Percentiles rank a stretch among this genome's conserved stretches.
These are phyloP conservation scores for Trichoderma brevicompactum DNA, from an alignment of 2,329 filamentous ascomycete genomes.

Conservation along the genomic window DNA sequence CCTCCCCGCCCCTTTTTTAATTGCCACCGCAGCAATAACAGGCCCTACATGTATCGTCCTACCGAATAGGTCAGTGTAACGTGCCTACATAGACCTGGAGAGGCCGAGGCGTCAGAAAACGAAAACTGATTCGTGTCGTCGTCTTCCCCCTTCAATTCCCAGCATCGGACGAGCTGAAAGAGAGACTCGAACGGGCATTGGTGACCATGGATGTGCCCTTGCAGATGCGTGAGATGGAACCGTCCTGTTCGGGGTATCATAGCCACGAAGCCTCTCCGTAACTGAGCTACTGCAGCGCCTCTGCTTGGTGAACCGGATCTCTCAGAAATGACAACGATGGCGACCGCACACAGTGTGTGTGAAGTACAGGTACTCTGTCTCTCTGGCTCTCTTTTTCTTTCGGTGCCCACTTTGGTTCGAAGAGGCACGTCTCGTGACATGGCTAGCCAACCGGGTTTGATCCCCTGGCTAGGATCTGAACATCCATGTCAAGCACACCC, in stretches of 20 bases:
- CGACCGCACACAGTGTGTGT: neutral
- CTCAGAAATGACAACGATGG: neutral
- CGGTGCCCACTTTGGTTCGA: neutral
- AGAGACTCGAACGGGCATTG: neutral
- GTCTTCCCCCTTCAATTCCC: neutral
- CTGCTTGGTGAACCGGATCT: neutral
- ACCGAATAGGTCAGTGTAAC: neutral
- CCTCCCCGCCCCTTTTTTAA: neutral
- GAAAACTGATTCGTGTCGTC: neutral
- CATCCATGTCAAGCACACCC: conserved; percentile 10
- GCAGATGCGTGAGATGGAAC: neutral
- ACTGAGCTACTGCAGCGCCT: neutral
- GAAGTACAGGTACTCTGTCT: neutral
- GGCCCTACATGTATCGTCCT: neutral
- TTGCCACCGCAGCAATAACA: neutral
- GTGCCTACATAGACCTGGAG: neutral
- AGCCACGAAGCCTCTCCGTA: neutral
- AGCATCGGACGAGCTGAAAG: neutral
- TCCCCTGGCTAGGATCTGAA: conserved; percentile 25
- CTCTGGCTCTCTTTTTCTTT: neutral
- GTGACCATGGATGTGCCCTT: conserved; percentile 5
- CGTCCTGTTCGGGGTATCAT: neutral
- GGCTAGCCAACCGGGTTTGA: conserved; percentile 19
- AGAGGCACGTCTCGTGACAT: conserved; percentile 21
- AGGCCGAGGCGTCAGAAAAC: neutral